Conservation (phyloP, 805 yeast species). For the Wickerhamomyces strasburgensis region DNA sequence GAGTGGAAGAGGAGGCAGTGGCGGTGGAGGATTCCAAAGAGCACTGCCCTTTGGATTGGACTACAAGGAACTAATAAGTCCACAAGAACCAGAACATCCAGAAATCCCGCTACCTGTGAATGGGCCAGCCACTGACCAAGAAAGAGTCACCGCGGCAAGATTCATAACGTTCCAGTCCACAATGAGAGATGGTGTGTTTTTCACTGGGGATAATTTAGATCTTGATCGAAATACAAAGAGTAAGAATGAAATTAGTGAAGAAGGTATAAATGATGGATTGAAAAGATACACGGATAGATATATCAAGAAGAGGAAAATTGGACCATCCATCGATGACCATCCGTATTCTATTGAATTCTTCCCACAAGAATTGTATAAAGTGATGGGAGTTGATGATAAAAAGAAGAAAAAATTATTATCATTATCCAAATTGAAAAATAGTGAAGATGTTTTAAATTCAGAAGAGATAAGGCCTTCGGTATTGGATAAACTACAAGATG, state of each 20-base stretch:
- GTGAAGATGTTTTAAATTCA: constrained; percentile 20
- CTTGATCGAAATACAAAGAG: constrained; percentile 23
- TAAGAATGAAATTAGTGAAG: constrained; percentile 30
- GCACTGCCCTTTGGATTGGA: constrained; percentile 69
- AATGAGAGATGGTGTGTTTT: constrained; percentile 64
- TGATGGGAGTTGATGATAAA: constrained; percentile 58
- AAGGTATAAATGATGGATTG: constrained; percentile 59
- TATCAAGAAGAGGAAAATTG: constrained; percentile 62
- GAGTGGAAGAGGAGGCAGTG: constrained; percentile 50
- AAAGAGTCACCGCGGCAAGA: constrained; percentile 48
- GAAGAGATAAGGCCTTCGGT: constrained; percentile 31
- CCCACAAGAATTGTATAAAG: constrained; percentile 71
- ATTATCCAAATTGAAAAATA: constrained; percentile 31
- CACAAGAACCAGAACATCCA: constrained; percentile 32
- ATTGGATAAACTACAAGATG: constrained; percentile 42
- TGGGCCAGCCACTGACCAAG: constrained; percentile 48
- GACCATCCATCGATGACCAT: constrained; percentile 70
- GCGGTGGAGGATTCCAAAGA: constrained; percentile 33
- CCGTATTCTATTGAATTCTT: constrained; percentile 68
- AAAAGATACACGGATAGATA: constrained; percentile 80
- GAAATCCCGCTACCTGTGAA: constrained; percentile 55
- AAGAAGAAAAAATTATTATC: constrained; percentile 46
- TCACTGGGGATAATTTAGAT: constrained; percentile 47
- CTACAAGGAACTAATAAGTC: constrained; percentile 48
- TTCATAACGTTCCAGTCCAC: constrained; percentile 47